A percentile compares a stretch with the other conserved stretches of the same genome.
Conservation (phyloP, 345 rosid genomes). For the Moringa oleifera region DNA sequence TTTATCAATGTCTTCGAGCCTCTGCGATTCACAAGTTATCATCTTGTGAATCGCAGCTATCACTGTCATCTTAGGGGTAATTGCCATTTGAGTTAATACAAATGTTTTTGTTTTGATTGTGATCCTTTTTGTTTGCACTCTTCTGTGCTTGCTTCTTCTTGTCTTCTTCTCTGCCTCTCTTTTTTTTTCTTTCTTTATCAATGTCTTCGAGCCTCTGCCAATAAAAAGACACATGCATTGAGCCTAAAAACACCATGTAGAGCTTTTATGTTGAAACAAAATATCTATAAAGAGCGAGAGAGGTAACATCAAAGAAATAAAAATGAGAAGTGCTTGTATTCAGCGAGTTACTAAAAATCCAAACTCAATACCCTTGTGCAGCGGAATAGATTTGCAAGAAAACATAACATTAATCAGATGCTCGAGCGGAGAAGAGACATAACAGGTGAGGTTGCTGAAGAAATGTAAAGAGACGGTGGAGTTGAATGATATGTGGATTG, state of each 20-base stretch:
- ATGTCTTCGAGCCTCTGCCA: constrained; percentile 5
- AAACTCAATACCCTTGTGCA: too few species aligned
- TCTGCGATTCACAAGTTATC: too few species aligned
- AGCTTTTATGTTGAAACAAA: too few species aligned
- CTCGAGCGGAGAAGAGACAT: too few species aligned
- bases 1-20: constrained; percentile 18
- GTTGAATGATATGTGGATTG: too few species aligned
- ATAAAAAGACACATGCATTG: neutral
- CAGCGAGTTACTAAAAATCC: too few species aligned
- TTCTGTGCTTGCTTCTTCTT: constrained; percentile 11
- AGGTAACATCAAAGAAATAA: too few species aligned
- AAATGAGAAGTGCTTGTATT: too few species aligned
- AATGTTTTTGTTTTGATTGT: neutral
- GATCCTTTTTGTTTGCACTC: constrained; percentile 18
- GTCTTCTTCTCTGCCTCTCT: constrained; percentile 27
- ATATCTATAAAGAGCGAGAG: too few species aligned
- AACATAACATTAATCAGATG: neutral
- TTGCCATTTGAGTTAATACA: neutral
- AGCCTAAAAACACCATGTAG: neutral
- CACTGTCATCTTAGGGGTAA: neutral
- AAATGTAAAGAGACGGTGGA: too few species aligned
- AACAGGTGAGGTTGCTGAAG: too few species aligned
- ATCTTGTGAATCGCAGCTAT: constrained; percentile 4
- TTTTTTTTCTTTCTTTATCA: constrained; percentile 30
- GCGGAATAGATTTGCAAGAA: neutral